Base-by-base conservation (phyloP, 2,329 filamentous ascomycete genomes). In the Venturiaceae sp. region DNA sequence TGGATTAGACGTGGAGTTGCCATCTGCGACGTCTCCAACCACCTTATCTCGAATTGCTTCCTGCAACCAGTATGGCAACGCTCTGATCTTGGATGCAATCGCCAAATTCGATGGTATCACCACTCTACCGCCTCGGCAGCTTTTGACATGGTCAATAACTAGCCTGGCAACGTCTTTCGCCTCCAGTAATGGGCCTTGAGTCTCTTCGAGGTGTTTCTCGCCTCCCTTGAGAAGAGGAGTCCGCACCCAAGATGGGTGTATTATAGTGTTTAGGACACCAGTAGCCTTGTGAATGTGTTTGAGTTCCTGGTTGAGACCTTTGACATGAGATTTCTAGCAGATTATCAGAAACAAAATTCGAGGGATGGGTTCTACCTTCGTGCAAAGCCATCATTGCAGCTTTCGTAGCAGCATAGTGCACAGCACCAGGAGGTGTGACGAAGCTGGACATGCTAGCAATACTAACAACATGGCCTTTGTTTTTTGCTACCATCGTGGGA, bases 381-480 rank as follows among this genome's bases (percentile, higher is more conserved):
- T 83, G 79, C 66, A 83, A 80, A 3, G 76, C 71, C 46, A 81
- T 66, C 0, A 79, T 77, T 26, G 74, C 78, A 0, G 75, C 75
- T 65, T 83, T 83, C 52, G 76, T 76, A 54, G 72, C 72, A 44
- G 71, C 73, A 65, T 83, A 83, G 61, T 81, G 78, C 7, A 75
- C 75, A 62, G 82, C 76, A 32, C 77, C 74, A 1, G 71, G 74
- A 3, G 77, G 62, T 0, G 71, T 69, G 6, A 80, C 60, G 63
- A 78, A 82, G 33, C 75, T 77, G 8, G 79, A 79, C 64, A 77
- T 72, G 59, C 76, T 80, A 2, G 81, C 80, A 14, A 84, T 72
- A 0, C 80, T 81, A 11, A 84, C 72, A 32, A 84, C 71, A 61
- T 83, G 81, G 2, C 81, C 82, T 63, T 80, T 79, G 63, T 80